Conservation (phyloP, 768 basidiomycete species). For the Mycena floridula region DNA sequence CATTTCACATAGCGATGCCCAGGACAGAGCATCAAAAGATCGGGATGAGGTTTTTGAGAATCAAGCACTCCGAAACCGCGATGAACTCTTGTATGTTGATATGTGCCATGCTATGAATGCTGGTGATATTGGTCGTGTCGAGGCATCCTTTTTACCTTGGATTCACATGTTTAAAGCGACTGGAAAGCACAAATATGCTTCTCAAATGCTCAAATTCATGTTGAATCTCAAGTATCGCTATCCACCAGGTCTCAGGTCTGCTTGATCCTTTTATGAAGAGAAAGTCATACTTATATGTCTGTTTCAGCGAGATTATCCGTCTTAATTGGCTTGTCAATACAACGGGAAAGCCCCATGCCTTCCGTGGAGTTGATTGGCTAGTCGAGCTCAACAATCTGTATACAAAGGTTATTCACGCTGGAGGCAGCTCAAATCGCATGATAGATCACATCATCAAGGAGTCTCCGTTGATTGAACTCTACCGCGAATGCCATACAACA, state of each 20-base stretch:
- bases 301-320: too few relatives aligned
- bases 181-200: slow-evolving; percentile 24
- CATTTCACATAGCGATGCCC: background rate
- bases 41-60: slow-evolving; percentile 21
- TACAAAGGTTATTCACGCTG: too few relatives aligned
- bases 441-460: too few relatives aligned
- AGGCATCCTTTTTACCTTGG: slow-evolving; percentile 20
- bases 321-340: too few relatives aligned
- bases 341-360: too few relatives aligned
- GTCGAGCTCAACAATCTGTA: too few relatives aligned
- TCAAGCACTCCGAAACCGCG: slow-evolving; percentile 9
- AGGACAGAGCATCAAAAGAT: background rate
- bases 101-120: slow-evolving; percentile 19
- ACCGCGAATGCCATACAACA: background rate
- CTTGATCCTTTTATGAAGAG: too few relatives aligned
- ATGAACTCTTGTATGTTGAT: slow-evolving; percentile 25
- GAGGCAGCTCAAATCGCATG: too few relatives aligned
- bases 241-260: slow-evolving; percentile 9
- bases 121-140: slow-evolving; percentile 27
- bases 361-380: too few relatives aligned
- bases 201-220: slow-evolving; percentile 17
- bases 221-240: slow-evolving; percentile 15
- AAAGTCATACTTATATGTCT: too few relatives aligned
- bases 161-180: slow-evolving; percentile 19
- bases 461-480: too few relatives aligned